Base-by-base conservation (phyloP, 1,284 basidiomycete species). In the Sutorius eximius region DNA sequence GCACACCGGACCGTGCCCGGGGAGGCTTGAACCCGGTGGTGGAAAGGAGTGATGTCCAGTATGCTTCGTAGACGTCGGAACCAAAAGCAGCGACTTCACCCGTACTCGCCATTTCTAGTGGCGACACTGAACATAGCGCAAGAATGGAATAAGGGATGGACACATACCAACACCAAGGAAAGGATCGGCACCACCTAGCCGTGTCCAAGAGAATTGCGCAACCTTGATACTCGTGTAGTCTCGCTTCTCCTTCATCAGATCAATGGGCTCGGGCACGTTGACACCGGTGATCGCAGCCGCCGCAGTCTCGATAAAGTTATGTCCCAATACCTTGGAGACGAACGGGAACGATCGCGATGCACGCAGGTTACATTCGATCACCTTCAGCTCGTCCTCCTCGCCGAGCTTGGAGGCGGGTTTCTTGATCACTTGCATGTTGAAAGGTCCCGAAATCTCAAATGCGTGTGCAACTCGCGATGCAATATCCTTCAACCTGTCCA, bases 401-500 rank as follows among this genome's bases (percentile, higher is more conserved):
- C 80, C 81, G 29, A 71, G 66, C 13, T 73, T 75, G 27, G 76
- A 77, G 10, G 82, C 73, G 3, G 86, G 82, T 74, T 95, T 94
- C 69, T 91, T 87, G 75, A 99, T 99, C 73, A 99, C 85, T 75
- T 99, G 97, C 95, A 99, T 99, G 76, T 99, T 99, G 86, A 88
- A 99, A 7, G 97, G 97, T 34, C 97, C 96, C 29, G 93, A 96
- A 57, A 99, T 98, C 67, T 98, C 81, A 73, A 98, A 97, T 2
- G 95, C 96, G 51, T 82, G 80, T 44, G 94, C 97, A 58, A 99
- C 95, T 77, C 98, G 98, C 74, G 93, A 85, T 0, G 96, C 93
- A 61, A 99, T 98, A 50, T 81, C 82, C 79, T 98, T 99, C 60
- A 98, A 78, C 56, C 95, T 91, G 13, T 78, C 79, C 76, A 99